Base-by-base conservation (phyloP, 768 basidiomycete genomes). In the Suillus hirtellus region DNA sequence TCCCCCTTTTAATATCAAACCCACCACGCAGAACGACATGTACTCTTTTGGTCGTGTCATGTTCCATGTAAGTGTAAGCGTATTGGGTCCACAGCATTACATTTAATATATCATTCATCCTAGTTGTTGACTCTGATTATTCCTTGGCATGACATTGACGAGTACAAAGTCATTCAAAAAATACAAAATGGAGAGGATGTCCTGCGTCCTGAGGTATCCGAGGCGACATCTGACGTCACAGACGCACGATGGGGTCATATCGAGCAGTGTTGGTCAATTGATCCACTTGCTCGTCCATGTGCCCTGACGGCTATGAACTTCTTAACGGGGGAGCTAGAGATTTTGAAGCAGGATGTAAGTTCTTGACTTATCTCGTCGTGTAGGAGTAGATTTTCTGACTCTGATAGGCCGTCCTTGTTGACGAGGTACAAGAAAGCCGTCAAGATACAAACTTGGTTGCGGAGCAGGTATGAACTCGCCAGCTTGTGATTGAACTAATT, bases 11-110 rank as follows among this genome's bases (percentile, higher is more conserved):
- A 8, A n/a, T 7, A 71, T 71, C 4, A 58, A 61, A 21, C 27
- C 24, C 11, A 56, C 54, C 11, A 44, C n/a, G 1, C 68, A 68
- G 35, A 79, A 73, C 52, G 82, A 83, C 68, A 75, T 82, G 19
- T 83, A 76, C 63, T 76, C 76, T 1, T 72, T 75, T 63, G 76
- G 72, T 8, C 73, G 73, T 60, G 65, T 76, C 21, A 69, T 70
- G 34, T 58, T 56, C 24, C 50, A 63, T 42, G 63, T 61, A 49
- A 24, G 60, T 21, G 52, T 47, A 4, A 17, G 44, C 24, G 4
- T 49, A 15, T 17, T 10, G 15, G 24, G 46, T 19, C 24, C 27
- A 40, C 40, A 24, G 24, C 24, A 47, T 14, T 31, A 27, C 43
- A 27, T 21, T 17, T 17, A 27, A 6, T 17, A 2, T 4, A 24